Base-by-base conservation (phyloP, 441 rosid species). In the Biscutella auriculata region DNA sequence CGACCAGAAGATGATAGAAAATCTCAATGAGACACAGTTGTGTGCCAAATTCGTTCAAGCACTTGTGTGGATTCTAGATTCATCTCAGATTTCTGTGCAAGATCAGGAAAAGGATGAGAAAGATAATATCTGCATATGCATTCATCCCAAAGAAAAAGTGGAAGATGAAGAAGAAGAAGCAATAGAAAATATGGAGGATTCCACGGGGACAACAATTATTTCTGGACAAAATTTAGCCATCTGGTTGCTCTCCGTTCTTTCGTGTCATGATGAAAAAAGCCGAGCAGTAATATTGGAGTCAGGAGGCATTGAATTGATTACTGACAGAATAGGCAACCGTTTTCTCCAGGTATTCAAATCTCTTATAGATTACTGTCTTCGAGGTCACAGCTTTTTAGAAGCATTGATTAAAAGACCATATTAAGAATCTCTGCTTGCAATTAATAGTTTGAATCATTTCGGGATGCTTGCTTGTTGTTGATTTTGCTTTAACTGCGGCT, bases 221-320 rank as follows among this genome's bases (percentile, higher is more conserved):
- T 75, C 56, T 72, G 99, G 95, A 60, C 74, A 67, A 48, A 83
- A 80, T 72, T 75, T 95, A 60, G 97, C 97, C 60, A 79, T 81
- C 65, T 90, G 96, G 96, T 78, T 94, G 40, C 95, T 94, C 12
- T 81, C 95, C 11, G 81, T 95, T 68, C 94, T 95, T 75, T 92
- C 99, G 11, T 82, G 97, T 74, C 92, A 82, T 51, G 93, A 86
- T 69, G 95, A 77, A 72, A 86, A 79, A 72, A 81, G 86, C 67
- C 86, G 78, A 82, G 78, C 60, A 49, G 82, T 76, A 36, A 86
- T 95, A 70, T 71, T 95, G 97, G 97, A 91, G 69, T 82, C 97
- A 50, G 99, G 88, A 65, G 97, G 93, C 23, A 61, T 95, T 53
- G 97, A 90, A 74, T 84, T 81, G 69, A 81, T 95, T 29, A 88